A percentile compares a stretch with the other conserved stretches of the same genome.
Conservation (phyloP, 306 rosid genomes). For the Benincasa hispida region DNA sequence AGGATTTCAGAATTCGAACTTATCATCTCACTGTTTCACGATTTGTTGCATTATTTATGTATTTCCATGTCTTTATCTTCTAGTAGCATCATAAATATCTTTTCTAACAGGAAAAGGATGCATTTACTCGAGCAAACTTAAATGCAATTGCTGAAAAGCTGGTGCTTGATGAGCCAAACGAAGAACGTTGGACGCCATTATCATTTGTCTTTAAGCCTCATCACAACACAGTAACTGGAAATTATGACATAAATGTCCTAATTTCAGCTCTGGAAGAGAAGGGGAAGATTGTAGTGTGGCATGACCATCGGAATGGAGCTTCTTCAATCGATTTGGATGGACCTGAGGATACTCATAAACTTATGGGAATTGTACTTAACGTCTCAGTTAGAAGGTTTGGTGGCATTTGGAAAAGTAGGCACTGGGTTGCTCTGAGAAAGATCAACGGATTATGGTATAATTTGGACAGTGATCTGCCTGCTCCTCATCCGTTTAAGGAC, state of each 20-base stretch:
- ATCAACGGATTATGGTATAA: slow-evolving; percentile 58
- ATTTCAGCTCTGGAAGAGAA: slow-evolving; percentile 63
- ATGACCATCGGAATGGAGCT: slow-evolving; percentile 53
- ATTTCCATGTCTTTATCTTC: neutral
- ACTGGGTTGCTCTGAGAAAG: slow-evolving; percentile 73
- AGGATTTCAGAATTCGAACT: neutral
- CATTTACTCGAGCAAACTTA: slow-evolving; percentile 48
- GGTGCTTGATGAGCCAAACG: slow-evolving; percentile 35
- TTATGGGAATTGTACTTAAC: slow-evolving; percentile 84
- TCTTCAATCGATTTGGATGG: slow-evolving; percentile 57
- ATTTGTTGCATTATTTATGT: neutral
- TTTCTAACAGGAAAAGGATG: slow-evolving; percentile 42
- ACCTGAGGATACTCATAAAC: slow-evolving; percentile 25
- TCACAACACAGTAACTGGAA: slow-evolving; percentile 69
- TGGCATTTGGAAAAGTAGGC: slow-evolving; percentile 80
- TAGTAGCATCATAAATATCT: neutral
- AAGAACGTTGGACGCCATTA: slow-evolving; percentile 48
- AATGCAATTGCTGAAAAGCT: slow-evolving; percentile 62
- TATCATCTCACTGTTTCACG: neutral
- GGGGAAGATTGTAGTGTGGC: slow-evolving; percentile 70
- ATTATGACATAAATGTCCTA: slow-evolving; percentile 83
- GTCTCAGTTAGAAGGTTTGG: slow-evolving; percentile 41
- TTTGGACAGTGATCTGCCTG: slow-evolving; percentile 73
- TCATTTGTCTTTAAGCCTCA: slow-evolving; percentile 65
- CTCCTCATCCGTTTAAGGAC: slow-evolving; percentile 44